Base-by-base conservation (phyloP, 1,284 basidiomycete genomes). In the Boletus subluridellus region DNA sequence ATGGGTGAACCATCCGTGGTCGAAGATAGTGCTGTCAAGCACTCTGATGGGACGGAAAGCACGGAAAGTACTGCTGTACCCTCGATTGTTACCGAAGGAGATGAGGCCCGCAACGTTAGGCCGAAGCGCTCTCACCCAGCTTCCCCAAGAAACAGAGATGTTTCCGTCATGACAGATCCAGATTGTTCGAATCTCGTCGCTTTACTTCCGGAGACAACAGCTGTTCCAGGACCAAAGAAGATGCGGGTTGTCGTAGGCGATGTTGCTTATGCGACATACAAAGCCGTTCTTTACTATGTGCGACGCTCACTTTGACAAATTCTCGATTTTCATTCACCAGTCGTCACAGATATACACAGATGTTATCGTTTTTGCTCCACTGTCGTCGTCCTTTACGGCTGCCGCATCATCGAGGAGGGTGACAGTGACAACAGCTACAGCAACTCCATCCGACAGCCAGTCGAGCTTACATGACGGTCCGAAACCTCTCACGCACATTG, bases 241-340 rank as follows among this genome's bases (percentile, higher is more conserved):
- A 76, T 81, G 51, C 82, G 77, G 24, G 83, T 92, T 14, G 74
- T 90, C 12, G 82, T 94, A 28, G 79, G 80, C 53, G 93, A 95
- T 71, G 85, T 89, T 5, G 87, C 92, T 1, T 94, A 92, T 73
- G 77, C 82, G 8, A 95, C 93, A 0, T 95, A 93, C 73, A 85
- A 82, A 69, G 89, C 92, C 0, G 81, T 94, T 39, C 78, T 95
- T 14, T 94, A 92, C 75, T 95, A 91, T 73, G 90, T 91, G 62
- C 71, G 84, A 45, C 59, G 11, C 1, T 55, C 41, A 34, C 32
- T 32, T 49, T 45, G 52, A 37, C 42, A 35, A 21, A 10, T 57
- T 41, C 24, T 30, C 42, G 47, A 55, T 32, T 52, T 50, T 50
- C 21, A 50, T 57, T 57, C 28, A 59, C 34, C 49, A 32, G 39